These are phyloP conservation scores for Fistulinella staudtii DNA, from an alignment of 1,284 basidiomycete genomes.

Conservation along the genomic window DNA sequence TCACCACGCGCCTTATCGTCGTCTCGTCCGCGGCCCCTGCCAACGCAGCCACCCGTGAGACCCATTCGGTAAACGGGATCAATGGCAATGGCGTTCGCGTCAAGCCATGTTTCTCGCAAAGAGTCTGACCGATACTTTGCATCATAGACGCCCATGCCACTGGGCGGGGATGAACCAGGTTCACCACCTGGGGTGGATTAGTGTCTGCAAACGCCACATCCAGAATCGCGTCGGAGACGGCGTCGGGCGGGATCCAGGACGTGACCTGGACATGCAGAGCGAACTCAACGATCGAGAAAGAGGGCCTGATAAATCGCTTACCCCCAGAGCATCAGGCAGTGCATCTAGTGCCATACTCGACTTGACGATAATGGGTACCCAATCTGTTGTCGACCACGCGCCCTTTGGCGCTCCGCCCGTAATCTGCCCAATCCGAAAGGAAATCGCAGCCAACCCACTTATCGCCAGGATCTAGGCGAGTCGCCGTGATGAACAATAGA, in stretches of 20 bases:
- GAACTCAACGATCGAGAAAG: neutral
- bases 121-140: slow-evolving; percentile 12
- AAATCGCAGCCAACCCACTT: slow-evolving; percentile 17
- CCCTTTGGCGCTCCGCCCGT: slow-evolving; percentile 17
- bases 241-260: slow-evolving; percentile 29
- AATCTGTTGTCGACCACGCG: slow-evolving; percentile 22
- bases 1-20: neutral
- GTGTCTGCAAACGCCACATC: slow-evolving; percentile 22
- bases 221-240: slow-evolving; percentile 22
- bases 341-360: slow-evolving; percentile 21
- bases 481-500: neutral
- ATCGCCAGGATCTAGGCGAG: slow-evolving; percentile 13
- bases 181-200: slow-evolving; percentile 15
- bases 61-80: slow-evolving; percentile 15
- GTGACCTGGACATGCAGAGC: slow-evolving; percentile 10
- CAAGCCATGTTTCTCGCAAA: slow-evolving; percentile 7
- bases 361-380: slow-evolving; percentile 25
- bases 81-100: slow-evolving; percentile 13
- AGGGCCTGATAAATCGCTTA: slow-evolving; percentile 3
- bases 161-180: slow-evolving; percentile 30
- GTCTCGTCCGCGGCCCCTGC: neutral
- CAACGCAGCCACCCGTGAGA: neutral
- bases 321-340: slow-evolving; percentile 22
- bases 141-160: slow-evolving; percentile 23
- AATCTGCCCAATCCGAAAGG: slow-evolving; percentile 25